phyloP scores from a whole-genome alignment of 345 rosid genomes.

The Eucalyptus polybractea region DNA sequence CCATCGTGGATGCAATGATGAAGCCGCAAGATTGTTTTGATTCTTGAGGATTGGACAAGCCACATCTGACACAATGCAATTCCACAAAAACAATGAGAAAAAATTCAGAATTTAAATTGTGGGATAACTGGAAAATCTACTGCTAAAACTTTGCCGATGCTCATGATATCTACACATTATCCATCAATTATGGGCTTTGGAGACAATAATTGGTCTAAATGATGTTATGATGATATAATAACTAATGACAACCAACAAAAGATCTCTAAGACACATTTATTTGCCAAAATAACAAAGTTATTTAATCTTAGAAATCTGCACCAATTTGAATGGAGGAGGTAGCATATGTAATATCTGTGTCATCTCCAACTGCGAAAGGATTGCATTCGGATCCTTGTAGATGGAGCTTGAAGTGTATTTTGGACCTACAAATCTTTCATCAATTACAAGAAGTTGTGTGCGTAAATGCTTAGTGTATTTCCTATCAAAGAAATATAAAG shows the following conservation, averaged over 20 bases:
- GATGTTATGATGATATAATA: too few species aligned
- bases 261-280: background rate
- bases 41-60: too few species aligned
- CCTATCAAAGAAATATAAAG: background rate
- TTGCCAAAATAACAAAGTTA: background rate
- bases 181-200: too few species aligned
- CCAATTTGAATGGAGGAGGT: background rate
- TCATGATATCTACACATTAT: background rate
- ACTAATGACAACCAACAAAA: too few species aligned
- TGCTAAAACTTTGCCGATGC: accelerated
- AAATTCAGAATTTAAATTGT: accelerated
- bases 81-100: too few species aligned
- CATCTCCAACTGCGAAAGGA: background rate
- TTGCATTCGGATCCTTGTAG: background rate
- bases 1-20: too few species aligned
- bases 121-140: too few species aligned
- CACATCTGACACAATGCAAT: too few species aligned
- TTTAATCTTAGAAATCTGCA: background rate
- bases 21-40: too few species aligned
- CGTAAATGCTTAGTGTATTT: background rate
- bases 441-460: background rate
- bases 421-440: background rate
- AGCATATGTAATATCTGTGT: background rate
- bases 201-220: too few species aligned
- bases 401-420: background rate